Percentiles rank a stretch among this genome's conserved stretches.
phyloP scores from a whole-genome alignment of 257 asterid genomes.

The Jaltomata sinuosa region DNA sequence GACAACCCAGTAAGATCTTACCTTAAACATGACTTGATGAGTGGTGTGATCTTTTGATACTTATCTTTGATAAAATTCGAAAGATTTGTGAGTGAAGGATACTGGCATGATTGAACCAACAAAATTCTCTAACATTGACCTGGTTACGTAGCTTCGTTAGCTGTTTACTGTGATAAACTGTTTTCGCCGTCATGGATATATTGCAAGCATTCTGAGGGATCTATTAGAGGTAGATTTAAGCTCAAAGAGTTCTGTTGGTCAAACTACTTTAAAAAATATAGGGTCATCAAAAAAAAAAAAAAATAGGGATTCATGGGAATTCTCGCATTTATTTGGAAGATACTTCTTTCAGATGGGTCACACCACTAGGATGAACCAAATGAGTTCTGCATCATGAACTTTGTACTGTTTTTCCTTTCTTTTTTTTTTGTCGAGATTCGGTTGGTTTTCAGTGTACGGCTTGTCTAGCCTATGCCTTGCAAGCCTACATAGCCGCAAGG shows the following conservation, averaged over 20 bases:
- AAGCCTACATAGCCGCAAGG: no score
- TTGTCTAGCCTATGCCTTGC: no score
- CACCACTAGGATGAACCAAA: no score
- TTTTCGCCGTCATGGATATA: background rate
- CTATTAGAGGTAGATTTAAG: background rate
- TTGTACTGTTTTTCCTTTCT: no score
- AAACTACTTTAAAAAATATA: background rate
- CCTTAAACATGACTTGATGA: background rate
- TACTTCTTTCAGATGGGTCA: no score
- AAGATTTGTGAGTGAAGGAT: background rate
- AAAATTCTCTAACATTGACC: background rate
- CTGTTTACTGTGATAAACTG: background rate
- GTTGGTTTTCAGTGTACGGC: no score
- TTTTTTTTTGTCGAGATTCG: no score
- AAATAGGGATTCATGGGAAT: no score
- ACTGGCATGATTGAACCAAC: background rate
- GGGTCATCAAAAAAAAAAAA: no score
- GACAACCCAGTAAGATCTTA: background rate
- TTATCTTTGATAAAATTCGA: background rate
- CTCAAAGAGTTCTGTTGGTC: background rate
- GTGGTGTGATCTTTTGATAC: background rate
- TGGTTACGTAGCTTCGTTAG: background rate
- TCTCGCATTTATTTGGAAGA: no score
- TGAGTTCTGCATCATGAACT: no score
- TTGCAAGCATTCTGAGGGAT: background rate